Base-by-base conservation (phyloP, 1,284 basidiomycete species). In the Tylopilus sp. region DNA sequence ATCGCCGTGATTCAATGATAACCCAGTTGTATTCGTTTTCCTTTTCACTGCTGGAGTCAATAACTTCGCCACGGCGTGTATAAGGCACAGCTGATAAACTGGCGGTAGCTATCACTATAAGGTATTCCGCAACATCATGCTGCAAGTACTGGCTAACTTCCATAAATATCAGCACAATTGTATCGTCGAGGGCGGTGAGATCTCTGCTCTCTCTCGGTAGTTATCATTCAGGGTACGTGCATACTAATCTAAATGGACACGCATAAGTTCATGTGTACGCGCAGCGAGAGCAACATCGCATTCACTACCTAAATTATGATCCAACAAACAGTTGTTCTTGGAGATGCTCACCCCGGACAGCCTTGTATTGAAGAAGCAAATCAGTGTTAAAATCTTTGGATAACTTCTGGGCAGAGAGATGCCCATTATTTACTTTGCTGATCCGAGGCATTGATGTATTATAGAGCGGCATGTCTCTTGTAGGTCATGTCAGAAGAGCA, bases 291-390 rank as follows among this genome's bases (percentile, higher is more conserved):
- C 36, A 39, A 24, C 32, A 17, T 46, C 9, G 43, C 42, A 2
- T 41, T 62, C 5, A 57, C 60, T 6, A 62, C 48, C 4, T 46
- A 60, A 2, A 6, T 54, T 4, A 46, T 67, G 36, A 15, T 24
- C 7, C 36, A 39, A 20, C 10, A 20, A 11, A 39, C 13, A 20
- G 14, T 5, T 10, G 20, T 22, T 24, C 36, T 39, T 3, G 36
- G 24, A 13, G 36, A 39, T 10, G 20, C 24, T 24, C 36, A 19
- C 11, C 36, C 36, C 20, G 36, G 36, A 13, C 20, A 20, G n/a
- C 36, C 20, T 24, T 14, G 36, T 22, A 14, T 13, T 4, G 20
- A 22, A 2, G 36, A 22, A 11, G 19, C 36, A 20, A 20, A 37
- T 37, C 36, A 6, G 36, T 39, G 36, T 39, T 39, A 13, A 39